phyloP scores from a whole-genome alignment of 1,139 yeast genomes.

The Yamadazyma dushanensis region DNA sequence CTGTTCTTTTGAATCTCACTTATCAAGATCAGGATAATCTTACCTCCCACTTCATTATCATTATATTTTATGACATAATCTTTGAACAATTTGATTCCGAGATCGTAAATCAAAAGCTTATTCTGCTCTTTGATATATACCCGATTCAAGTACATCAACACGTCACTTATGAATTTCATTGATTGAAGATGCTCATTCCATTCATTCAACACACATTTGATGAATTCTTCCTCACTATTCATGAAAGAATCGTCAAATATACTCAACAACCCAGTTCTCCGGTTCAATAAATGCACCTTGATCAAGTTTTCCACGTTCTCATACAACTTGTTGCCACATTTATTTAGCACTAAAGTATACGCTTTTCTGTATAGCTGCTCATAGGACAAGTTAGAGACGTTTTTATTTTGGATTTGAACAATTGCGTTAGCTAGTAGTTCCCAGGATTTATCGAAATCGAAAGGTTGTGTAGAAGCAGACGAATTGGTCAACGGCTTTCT shows the following conservation, averaged over 20 bases:
- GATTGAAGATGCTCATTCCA: slow-evolving; percentile 80
- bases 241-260: slow-evolving; percentile 9
- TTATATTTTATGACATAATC: slow-evolving; percentile 41
- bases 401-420: slow-evolving; percentile 68
- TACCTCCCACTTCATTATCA: slow-evolving; percentile 51
- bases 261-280: slow-evolving; percentile 26
- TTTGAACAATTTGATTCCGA: slow-evolving; percentile 65
- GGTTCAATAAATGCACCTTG: slow-evolving; percentile 44
- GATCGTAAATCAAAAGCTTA: slow-evolving; percentile 68
- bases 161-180: slow-evolving; percentile 82
- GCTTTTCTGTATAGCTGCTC: slow-evolving; percentile 84
- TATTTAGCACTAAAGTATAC: slow-evolving; percentile 74
- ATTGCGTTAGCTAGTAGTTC: slow-evolving; percentile 69
- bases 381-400: slow-evolving; percentile 76
- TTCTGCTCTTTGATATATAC: slow-evolving; percentile 79
- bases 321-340: slow-evolving; percentile 70
- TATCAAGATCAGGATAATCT: slow-evolving; percentile 51
- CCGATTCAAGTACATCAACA: slow-evolving; percentile 82
- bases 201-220: slow-evolving; percentile 47
- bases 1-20: slow-evolving; percentile 61
- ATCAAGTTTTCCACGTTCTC: slow-evolving; percentile 58
- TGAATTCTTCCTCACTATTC: slow-evolving; percentile 31
- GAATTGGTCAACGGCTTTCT: slow-evolving; percentile 42
- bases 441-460: slow-evolving; percentile 78
- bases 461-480: slow-evolving; percentile 25